Evolutionary conservation across 2,329 filamentous ascomycete species (phyloP).

Genomic region (Ceratocystis ficicola): DNA sequence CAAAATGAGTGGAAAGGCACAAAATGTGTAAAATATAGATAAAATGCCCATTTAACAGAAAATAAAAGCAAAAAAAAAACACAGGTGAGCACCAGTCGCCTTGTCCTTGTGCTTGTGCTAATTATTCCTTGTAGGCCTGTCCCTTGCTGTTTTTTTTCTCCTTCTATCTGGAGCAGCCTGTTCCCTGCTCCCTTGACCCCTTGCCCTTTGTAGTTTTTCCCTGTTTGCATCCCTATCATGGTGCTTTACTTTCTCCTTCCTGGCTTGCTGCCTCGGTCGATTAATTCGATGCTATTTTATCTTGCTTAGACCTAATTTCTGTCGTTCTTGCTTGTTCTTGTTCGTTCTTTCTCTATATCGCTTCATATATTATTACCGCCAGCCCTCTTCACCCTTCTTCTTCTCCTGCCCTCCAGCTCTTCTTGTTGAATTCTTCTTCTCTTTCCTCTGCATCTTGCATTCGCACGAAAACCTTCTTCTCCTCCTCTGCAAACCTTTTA

Average conservation of each 20-base stretch:
- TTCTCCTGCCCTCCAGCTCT: background rate
- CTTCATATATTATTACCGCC: conserved; percentile 7
- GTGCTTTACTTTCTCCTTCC: background rate
- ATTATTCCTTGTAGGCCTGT: background rate
- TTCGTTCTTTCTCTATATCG: conserved; percentile 9
- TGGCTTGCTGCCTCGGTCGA: background rate
- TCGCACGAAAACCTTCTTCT: background rate
- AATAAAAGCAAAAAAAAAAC: no score
- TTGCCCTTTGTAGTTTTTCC: background rate
- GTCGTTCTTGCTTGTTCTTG: background rate
- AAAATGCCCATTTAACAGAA: background rate
- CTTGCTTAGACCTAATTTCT: background rate
- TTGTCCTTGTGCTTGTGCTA: no score
- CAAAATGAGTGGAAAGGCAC: background rate
- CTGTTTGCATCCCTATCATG: conserved; percentile 5
- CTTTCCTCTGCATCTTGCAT: background rate
- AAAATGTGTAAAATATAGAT: background rate
- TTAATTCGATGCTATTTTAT: background rate
- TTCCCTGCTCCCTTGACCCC: background rate
- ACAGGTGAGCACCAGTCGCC: no score
- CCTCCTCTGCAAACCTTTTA: background rate
- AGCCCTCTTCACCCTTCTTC: background rate
- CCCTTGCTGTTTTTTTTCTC: no score
- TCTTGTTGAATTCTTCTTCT: background rate
- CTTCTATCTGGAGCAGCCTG: background rate